Evolutionary conservation across 2,329 filamentous ascomycete genomes (phyloP), one percentile per base, ranked within the genome.

Genomic region (Fusarium sp.): DNA sequence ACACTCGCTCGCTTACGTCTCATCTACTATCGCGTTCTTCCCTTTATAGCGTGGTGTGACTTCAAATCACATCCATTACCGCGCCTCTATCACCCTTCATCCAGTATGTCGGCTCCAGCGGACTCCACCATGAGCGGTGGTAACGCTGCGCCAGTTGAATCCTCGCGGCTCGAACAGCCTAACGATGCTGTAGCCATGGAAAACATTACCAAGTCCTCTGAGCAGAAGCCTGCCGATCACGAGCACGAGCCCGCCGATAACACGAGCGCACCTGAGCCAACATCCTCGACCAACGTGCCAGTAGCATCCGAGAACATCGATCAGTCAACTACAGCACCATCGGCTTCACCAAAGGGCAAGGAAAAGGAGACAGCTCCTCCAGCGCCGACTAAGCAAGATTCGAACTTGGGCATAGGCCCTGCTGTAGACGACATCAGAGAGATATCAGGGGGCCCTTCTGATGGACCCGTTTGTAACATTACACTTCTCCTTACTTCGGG

Each of bases 401-500:
- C 75, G 15, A 74, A 77, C 66, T 78, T 84, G 59, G 83, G 83
- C 46, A 83, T 85, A 67, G 83, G 83, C 34, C 79, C 78, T 29
- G 81, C 82, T 5, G 78, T 84, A 16, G 79, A 84, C 48, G 80
- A 84, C 41, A 79, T 84, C 38, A 78, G 78, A 47, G 76, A 78
- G 40, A 74, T 79, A 27, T 75, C 78, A n/a, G 68, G 75, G 15
- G 74, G 73, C 16, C 65, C 65, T 29, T 65, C 76, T 6, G 79
- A 81, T 45, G 74, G 78, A 15, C 82, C 83, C 10, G 83, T 86
- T 9, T 89, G 93, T 77, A 87, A 88, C 68, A 97, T 98, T 72
- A 97, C 93, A 55, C 85, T 98, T 40, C 87, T 98, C 40, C 86
- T 97, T 60, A 93, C 91, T 0, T 94, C 84, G 2, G 94, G 94